Conservation (phyloP, 345 rosid genomes). For the Leavenworthia alabamica region DNA sequence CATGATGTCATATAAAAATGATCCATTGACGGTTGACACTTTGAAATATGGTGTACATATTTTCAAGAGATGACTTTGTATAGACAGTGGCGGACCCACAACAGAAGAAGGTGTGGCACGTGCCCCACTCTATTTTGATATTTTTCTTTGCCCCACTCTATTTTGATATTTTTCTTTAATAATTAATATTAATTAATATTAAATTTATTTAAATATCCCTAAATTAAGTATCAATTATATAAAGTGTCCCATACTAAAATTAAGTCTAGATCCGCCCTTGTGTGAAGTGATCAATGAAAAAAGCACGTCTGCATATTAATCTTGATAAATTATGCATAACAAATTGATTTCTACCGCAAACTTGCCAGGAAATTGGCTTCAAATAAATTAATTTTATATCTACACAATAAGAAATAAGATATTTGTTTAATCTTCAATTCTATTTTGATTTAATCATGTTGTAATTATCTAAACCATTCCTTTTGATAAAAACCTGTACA, state of each 20-base stretch:
- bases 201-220: too few species aligned
- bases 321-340: slow-evolving; percentile 2
- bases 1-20: slow-evolving; percentile 80
- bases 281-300: slow-evolving; percentile 79
- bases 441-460: slow-evolving; percentile 88
- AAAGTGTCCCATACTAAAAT: too few species aligned
- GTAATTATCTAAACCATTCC: slow-evolving; percentile 92
- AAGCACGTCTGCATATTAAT: slow-evolving; percentile 54
- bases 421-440: slow-evolving; percentile 82
- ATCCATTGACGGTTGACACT: slow-evolving; percentile 70
- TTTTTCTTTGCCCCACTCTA: too few species aligned
- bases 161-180: too few species aligned
- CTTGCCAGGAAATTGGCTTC: too few species aligned
- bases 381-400: slow-evolving; percentile 32
- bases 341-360: slow-evolving; percentile 3
- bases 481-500: slow-evolving; percentile 70
- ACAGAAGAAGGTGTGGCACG: too few species aligned
- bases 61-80: slow-evolving; percentile 80
- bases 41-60: slow-evolving; percentile 87
- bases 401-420: slow-evolving; percentile 58
- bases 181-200: too few species aligned
- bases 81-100: too few species aligned
- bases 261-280: too few species aligned
- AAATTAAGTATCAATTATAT: too few species aligned
- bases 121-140: too few species aligned